Base-by-base conservation (phyloP, 75 land plant species). In the Azolla pinnata region DNA sequence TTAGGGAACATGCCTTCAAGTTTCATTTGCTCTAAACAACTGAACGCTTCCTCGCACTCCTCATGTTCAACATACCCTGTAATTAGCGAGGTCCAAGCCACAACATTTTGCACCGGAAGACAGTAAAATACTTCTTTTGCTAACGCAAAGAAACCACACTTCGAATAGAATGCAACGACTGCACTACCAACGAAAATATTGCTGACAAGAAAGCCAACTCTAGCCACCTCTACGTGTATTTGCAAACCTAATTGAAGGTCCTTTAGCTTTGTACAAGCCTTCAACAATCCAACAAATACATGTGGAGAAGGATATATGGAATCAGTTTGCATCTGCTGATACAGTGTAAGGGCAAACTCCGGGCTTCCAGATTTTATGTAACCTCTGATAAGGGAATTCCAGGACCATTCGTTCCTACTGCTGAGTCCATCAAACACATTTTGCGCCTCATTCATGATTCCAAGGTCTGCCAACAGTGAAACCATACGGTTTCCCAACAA, bases 11-110 rank as follows among this genome's bases (percentile, higher is more conserved):
- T 33, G 29, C 33, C 33, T 4, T 23, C 64, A 21, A 18, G 12
- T 14, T 53, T 21, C 76, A 68, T 73, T 29, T 57, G 33, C 35
- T 49, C 35, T 27, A 79, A 74, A 51, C 69, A 61, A 21, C 50
- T 50, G 44, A 79, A 38, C 8, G 81, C 74, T 45, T 78, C 75
- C 1, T 44, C 45, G 21, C 75, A 72, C 25, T 51, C 75, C 3
- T 81, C 81, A 69, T 75, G 73, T 56, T 75, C 69, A 0, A 78
- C 85, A 66, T 75, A 78, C 12, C 77, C 81, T 5, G 52, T 2
- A 12, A 82, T 78, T 75, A 82, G 74, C 0, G 85, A 75, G 18
- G 75, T 82, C 85, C 85, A 82, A 17, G 81, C 71, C 4, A 82
- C 73, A 35, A 61, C 14, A 49, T 78, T 79, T 42, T 29, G 42